These are phyloP conservation scores for Notholithocarpus densiflorus DNA, from an alignment of 306 rosid species.

Conservation along the genomic window DNA sequence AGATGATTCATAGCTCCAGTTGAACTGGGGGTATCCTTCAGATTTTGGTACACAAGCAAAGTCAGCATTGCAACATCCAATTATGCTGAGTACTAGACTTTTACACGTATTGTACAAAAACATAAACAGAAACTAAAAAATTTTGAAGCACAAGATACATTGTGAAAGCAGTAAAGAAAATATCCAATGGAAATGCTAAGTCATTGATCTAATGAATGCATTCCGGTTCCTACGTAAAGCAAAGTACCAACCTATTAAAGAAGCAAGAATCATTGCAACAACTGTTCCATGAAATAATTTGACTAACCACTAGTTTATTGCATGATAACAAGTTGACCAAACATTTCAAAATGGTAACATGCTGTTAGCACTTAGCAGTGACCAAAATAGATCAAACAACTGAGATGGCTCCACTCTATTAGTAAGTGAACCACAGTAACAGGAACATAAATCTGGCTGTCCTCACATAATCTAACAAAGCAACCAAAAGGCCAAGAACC, in stretches of 20 bases:
- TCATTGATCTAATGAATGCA: background rate
- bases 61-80: background rate
- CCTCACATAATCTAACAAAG: background rate
- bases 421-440: background rate
- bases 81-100: background rate
- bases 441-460: background rate
- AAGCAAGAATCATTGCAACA: background rate
- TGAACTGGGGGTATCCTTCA: conserved; percentile 70
- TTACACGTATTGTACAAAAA: background rate
- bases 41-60: conserved; percentile 8
- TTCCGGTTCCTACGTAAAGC: background rate
- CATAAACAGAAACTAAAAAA: background rate
- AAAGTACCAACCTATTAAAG: background rate
- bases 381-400: background rate
- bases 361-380: background rate
- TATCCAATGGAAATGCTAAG: background rate
- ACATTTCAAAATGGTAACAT: background rate
- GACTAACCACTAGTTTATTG: background rate
- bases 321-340: background rate
- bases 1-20: conserved; percentile 64
- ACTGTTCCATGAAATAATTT: background rate
- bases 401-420: background rate
- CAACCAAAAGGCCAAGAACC: background rate
- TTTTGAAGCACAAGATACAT: background rate
- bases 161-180: background rate